Evolutionary conservation across 2,329 filamentous ascomycete species (phyloP), one percentile per base, ranked within the genome.

Genomic region (Hansfordia pulvinata): DNA sequence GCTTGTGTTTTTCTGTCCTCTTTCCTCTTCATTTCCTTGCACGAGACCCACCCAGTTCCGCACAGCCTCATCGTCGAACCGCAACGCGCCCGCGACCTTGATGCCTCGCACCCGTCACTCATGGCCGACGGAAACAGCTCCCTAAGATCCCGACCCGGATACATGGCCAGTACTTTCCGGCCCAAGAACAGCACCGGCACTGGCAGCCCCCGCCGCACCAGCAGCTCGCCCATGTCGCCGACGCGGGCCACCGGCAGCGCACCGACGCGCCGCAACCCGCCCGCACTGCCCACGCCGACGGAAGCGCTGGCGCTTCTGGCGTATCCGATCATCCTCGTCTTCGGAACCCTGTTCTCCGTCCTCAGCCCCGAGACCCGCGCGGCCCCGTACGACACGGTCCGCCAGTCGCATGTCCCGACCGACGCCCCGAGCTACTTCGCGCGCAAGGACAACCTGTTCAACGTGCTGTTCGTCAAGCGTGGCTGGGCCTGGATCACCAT

Each of bases 401-500:
- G 64, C 14, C 79, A 85, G 45, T 67, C 77, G 9, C 77, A 82
- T 52, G 52, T 61, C 4, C 63, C 61, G 24, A 54, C 49, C n/a
- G 46, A 51, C 20, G 69, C 77, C 26, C 81, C 81, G 3, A 77
- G 68, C 47, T 98, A 96, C 61, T 98, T 98, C 50, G 88, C 90
- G 24, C 78, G 78, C 41, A 98, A 98, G 56, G 68, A 74, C 50
- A 98, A 98, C 56, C 42, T 94, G 27, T 80, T 96, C 67, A 98
- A 98, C 49, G 53, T 80, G 24, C 69, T 85, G 42, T 98, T 96
- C 46, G 90, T 98, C 44, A 98, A 98, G 62, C 64, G 81, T 28
- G 88, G 88, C 34, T 98, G 90, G 90, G 69, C 76, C 26, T 98
- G 90, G 90, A 75, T 83, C 17, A 85, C 81, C 0, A 47, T 70